Conservation (phyloP, 2,329 filamentous ascomycete species). For the Fusarium miscanthi region DNA sequence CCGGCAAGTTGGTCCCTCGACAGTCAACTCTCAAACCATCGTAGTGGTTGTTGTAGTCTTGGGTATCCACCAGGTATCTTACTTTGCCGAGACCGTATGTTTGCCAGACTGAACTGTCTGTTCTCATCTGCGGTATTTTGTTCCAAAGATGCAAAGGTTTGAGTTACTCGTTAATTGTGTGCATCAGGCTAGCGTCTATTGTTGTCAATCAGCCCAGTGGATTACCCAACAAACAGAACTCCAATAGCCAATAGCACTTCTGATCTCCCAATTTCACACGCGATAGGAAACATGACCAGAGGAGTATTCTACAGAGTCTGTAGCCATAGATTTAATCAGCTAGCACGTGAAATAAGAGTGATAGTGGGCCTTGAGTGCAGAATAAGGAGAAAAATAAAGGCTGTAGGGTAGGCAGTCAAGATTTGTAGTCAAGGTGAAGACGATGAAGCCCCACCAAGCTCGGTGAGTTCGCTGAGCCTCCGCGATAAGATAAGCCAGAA, state of each 20-base stretch:
- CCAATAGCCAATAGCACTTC: background rate
- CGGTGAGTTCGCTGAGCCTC: constrained; percentile 35
- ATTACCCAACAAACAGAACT: background rate
- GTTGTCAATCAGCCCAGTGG: background rate
- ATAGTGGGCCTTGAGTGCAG: background rate
- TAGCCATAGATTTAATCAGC: background rate
- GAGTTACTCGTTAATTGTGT: background rate
- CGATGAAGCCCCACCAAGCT: constrained; percentile 13
- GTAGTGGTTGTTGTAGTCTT: background rate
- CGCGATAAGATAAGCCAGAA: constrained; percentile 37
- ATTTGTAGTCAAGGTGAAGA: background rate
- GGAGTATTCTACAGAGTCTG: rapidly evolving
- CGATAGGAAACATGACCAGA: rapidly evolving
- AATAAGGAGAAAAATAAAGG: rapidly evolving
- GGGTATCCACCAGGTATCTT: too few species aligned
- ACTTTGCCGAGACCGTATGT: background rate
- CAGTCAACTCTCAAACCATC: background rate
- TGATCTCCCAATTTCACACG: rapidly evolving
- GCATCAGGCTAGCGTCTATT: background rate
- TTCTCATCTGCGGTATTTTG: background rate
- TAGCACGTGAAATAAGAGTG: background rate
- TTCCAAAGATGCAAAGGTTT: background rate
- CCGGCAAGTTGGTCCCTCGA: background rate
- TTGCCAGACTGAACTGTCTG: background rate
- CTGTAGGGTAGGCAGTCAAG: constrained; percentile 25